Evolutionary conservation across 768 basidiomycete species (phyloP).

Genomic region (Coprinopsis marcescibilis): DNA sequence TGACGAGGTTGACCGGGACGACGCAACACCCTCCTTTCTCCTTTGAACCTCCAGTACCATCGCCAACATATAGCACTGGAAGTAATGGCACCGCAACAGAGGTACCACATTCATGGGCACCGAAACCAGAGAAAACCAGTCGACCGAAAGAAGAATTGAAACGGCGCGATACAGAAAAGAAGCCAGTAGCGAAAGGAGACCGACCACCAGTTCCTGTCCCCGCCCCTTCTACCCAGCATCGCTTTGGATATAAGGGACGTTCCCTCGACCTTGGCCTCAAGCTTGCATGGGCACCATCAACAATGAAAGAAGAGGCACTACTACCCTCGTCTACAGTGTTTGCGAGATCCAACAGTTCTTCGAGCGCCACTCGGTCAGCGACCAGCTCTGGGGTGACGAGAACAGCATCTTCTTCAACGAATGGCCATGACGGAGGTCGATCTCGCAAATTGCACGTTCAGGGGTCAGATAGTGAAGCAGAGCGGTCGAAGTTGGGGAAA

Average conservation of each 20-base stretch:
- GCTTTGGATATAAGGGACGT: conserved; percentile 54
- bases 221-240: conserved; percentile 29
- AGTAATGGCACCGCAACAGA: conserved; percentile 24
- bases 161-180: conserved; percentile 23
- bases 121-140: conserved; percentile 23
- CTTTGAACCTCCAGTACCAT: conserved; percentile 64
- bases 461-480: conserved; percentile 18
- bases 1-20: conserved; percentile 27
- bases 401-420: conserved; percentile 16
- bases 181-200: conserved; percentile 10
- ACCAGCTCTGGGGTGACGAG: conserved; percentile 21
- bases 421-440: conserved; percentile 17
- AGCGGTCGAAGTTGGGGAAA: conserved; percentile 33
- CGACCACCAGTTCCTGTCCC: conserved; percentile 22
- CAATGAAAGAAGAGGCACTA: conserved; percentile 61
- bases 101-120: no score
- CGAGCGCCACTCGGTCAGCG: conserved; percentile 20
- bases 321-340: conserved; percentile 42
- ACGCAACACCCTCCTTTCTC: conserved; percentile 57
- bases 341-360: conserved; percentile 26
- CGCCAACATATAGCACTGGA: conserved; percentile 34
- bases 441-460: conserved; percentile 13
- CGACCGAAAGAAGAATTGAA: conserved; percentile 23
- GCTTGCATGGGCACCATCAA: conserved; percentile 67
- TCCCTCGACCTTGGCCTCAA: conserved; percentile 68